phyloP scores from a whole-genome alignment of 2,329 filamentous ascomycete species.

The Phymatotrichopsis omnivora region DNA sequence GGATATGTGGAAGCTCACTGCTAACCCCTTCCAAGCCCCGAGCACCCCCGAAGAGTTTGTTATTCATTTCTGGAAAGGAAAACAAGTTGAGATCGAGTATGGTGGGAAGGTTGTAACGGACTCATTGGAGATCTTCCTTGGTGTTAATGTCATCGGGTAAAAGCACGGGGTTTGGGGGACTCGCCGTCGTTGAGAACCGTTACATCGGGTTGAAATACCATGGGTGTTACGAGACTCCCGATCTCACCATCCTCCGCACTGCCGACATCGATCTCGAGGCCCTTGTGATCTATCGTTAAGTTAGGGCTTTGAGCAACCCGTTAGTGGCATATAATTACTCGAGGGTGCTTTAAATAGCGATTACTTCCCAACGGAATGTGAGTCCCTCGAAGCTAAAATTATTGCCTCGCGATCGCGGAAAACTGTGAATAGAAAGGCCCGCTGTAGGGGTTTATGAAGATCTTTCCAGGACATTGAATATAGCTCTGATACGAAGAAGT shows the following conservation, averaged over 20 bases:
- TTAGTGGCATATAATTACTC: slow-evolving; percentile 57
- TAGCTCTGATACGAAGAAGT: slow-evolving; percentile 56
- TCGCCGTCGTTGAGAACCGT: slow-evolving; percentile 73
- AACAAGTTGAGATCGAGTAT: slow-evolving; percentile 57
- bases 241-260: slow-evolving; percentile 46
- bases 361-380: slow-evolving; percentile 58
- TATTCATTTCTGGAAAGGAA: slow-evolving; percentile 61
- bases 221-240: slow-evolving; percentile 67
- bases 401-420: slow-evolving; percentile 49
- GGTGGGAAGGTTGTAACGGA: slow-evolving; percentile 52
- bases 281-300: slow-evolving; percentile 57
- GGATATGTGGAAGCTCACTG: slow-evolving; percentile 71
- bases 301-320: slow-evolving; percentile 59
- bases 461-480: slow-evolving; percentile 50
- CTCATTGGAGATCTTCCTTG: slow-evolving; percentile 60
- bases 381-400: slow-evolving; percentile 59
- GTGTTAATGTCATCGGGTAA: slow-evolving; percentile 60
- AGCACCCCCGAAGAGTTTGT: slow-evolving; percentile 62
- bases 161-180: slow-evolving; percentile 67
- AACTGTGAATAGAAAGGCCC: slow-evolving; percentile 51
- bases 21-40: slow-evolving; percentile 59
- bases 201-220: slow-evolving; percentile 71
- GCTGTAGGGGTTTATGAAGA: slow-evolving; percentile 58
- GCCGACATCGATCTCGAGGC: slow-evolving; percentile 55
- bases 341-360: slow-evolving; percentile 51